phyloP scores from a whole-genome alignment of 257 asterid genomes.

The Cordia subcordata region DNA sequence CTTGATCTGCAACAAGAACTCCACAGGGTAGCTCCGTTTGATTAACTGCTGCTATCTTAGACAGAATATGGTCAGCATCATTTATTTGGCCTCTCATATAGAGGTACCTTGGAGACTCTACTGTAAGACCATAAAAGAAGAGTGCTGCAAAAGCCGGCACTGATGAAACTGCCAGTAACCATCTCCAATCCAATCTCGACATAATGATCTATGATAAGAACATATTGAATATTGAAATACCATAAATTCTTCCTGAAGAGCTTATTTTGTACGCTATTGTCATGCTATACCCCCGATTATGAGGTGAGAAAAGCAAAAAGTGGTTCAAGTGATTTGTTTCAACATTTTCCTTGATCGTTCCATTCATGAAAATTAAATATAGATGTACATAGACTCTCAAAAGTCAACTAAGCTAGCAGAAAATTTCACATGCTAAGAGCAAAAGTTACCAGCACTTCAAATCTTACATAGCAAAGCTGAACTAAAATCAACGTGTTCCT shows the following conservation, averaged over 20 bases:
- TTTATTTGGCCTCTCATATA: constrained; percentile 38
- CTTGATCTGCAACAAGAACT: constrained; percentile 36
- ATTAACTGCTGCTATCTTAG: constrained; percentile 44
- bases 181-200: constrained; percentile 77
- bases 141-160: constrained; percentile 55
- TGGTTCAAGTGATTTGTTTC: too few species aligned
- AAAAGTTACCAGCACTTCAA: too few species aligned
- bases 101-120: constrained; percentile 72
- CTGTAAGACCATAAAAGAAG: constrained; percentile 40
- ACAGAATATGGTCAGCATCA: constrained; percentile 46
- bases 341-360: too few species aligned
- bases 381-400: too few species aligned
- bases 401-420: not conserved
- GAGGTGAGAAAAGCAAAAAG: too few species aligned
- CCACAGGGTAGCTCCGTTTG: constrained; percentile 52
- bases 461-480: too few species aligned
- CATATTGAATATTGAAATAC: not conserved
- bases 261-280: too few species aligned
- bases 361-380: too few species aligned
- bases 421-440: not conserved
- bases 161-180: constrained; percentile 71
- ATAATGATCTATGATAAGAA: constrained; percentile 38
- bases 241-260: too few species aligned
- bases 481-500: too few species aligned
- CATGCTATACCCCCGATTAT: too few species aligned